Conservation (phyloP, 306 rosid species). For the Astragalus membranaceus region DNA sequence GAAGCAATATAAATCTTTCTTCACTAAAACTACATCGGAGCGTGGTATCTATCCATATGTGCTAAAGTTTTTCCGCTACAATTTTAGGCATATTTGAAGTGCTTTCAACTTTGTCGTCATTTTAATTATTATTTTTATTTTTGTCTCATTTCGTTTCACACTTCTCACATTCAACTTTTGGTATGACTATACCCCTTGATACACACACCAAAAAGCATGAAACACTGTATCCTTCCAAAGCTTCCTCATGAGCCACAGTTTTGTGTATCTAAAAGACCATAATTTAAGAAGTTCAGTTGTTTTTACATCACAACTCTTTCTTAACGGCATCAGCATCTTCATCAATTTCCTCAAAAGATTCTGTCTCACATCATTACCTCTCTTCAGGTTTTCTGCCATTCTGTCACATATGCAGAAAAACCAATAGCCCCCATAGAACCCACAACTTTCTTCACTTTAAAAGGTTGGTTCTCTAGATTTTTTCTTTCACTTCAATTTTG, state of each 20-base stretch:
- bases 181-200: not conserved
- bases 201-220: constrained; percentile 25
- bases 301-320: constrained; percentile 14
- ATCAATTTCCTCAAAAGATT: constrained; percentile 1
- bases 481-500: not conserved
- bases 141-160: not conserved
- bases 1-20: not conserved
- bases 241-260: constrained; percentile 38
- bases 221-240: constrained; percentile 15
- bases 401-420: not conserved
- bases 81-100: not conserved
- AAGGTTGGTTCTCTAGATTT: not conserved
- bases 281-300: constrained; percentile 25
- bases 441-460: not conserved
- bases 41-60: not conserved
- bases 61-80: not conserved
- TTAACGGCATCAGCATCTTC: not conserved
- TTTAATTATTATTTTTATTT: too few species aligned
- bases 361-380: constrained; percentile 1
- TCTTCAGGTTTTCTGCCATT: not conserved
- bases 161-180: constrained; percentile 13
- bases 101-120: not conserved
- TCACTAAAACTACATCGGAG: not conserved
- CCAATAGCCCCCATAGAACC: not conserved
- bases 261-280: constrained; percentile 25